Percentiles rank a stretch among this genome's conserved stretches.
These are phyloP conservation scores for Diplogelasinospora grovesii DNA, from an alignment of 495 filamentous ascomycete genomes.

Conservation along the genomic window DNA sequence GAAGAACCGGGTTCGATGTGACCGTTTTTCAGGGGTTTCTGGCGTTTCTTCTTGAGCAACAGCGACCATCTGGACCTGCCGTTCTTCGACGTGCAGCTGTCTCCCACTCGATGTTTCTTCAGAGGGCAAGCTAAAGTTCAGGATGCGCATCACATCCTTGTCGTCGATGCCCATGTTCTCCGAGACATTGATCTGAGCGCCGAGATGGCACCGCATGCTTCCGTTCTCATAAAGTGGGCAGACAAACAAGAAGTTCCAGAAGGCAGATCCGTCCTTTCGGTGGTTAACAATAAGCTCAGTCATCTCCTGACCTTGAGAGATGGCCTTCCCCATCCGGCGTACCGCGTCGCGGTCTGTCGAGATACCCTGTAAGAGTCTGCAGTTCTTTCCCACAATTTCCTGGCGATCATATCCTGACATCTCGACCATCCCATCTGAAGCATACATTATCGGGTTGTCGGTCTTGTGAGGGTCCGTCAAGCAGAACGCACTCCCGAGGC, in stretches of 20 bases:
- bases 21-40: neutral
- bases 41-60: neutral
- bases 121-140: conserved; percentile 22
- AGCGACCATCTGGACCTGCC: neutral
- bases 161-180: conserved; percentile 39
- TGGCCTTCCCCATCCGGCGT: conserved; percentile 33
- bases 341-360: conserved; percentile 37
- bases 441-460: conserved; percentile 46
- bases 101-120: conserved; percentile 1
- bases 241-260: conserved; percentile 50
- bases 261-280: conserved; percentile 45
- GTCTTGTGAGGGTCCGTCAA: conserved; percentile 21
- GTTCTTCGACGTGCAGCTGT: conserved; percentile 2
- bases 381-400: conserved; percentile 44
- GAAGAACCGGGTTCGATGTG: conserved; percentile 21
- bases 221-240: conserved; percentile 43
- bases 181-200: conserved; percentile 51
- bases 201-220: conserved; percentile 41
- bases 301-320: conserved; percentile 36
- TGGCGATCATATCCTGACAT: conserved; percentile 41
- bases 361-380: conserved; percentile 45
- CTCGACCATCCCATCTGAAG: conserved; percentile 45
- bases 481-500: conserved; percentile 32
- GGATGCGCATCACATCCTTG: conserved; percentile 43
- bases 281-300: conserved; percentile 49